Base-by-base conservation (phyloP, 257 asterid genomes). In the Paulownia fortunei region DNA sequence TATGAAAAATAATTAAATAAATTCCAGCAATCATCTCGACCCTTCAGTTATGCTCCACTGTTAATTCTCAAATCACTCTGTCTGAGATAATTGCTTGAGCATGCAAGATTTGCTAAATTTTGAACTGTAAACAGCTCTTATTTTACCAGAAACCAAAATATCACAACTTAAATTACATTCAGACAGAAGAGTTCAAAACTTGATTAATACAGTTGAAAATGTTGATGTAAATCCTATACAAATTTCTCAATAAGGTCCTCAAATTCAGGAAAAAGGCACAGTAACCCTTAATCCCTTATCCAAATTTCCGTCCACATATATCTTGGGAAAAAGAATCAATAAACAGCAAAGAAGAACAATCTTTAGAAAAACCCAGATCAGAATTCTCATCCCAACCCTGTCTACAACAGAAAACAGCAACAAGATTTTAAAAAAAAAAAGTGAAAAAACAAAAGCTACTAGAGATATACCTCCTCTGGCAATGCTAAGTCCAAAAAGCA, bases 401-500 rank as follows among this genome's bases (percentile, higher is more conserved):
- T 18, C 18, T 12, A 51, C 0, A 62, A 73, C 72, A 24, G 12
- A 47, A 72, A 55, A 49, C 21, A 13, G 4, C 10, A n/a, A 46
- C 52, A 71, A 56, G 7, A 32, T 24, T 3, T 8, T 24, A 49
- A 34, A 8, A 30, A 13, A 18, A 46, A 1, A 27, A 9, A 73
- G 27, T 7, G 11, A 51, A 23, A 27, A 4, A 23, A 18, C 55
- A 63, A 18, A 42, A 16, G 3, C 16, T 32, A 52, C n/a, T n/a
- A 21, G 1, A 62, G 16, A 21, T 2, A 42, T 73, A 92, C 97
- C 97, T 88, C 90, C 95, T 83, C 85, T 89, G 11, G 84, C 84
- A 84, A 92, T 87, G 86, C 85, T 85, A 37, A 92, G 92, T 37
- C 97, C 97, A 76, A 86, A 91, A 39, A 83, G 87, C 78, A 92